phyloP scores from a whole-genome alignment of 257 asterid species.

The Solanum corneliomulleri region DNA sequence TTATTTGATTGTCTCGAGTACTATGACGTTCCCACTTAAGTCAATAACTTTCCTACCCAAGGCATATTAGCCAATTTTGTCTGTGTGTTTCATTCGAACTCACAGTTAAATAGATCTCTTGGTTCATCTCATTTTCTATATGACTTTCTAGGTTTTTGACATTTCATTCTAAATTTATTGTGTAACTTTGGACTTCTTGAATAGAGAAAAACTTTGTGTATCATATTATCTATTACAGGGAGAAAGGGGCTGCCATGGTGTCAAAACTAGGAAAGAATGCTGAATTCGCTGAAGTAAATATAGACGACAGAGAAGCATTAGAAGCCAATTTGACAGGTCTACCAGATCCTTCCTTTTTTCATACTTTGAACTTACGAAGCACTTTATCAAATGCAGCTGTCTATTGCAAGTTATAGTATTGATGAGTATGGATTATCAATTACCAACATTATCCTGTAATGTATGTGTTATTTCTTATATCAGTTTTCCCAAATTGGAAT shows the following conservation, averaged over 20 bases:
- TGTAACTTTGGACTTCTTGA: neutral
- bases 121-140: neutral
- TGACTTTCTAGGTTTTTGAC: neutral
- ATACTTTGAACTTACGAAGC: neutral
- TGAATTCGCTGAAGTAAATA: slow-evolving; percentile 59
- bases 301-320: slow-evolving; percentile 41
- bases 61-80: neutral
- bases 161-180: neutral
- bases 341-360: neutral
- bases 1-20: neutral
- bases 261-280: slow-evolving; percentile 46
- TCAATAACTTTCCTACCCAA: neutral
- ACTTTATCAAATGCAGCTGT: neutral
- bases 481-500: neutral
- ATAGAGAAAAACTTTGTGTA: neutral
- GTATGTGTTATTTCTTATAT: neutral
- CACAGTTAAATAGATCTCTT: neutral
- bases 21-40: neutral
- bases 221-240: slow-evolving; percentile 33
- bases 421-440: neutral
- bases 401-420: neutral
- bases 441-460: neutral
- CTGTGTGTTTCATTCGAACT: neutral
- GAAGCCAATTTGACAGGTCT: slow-evolving; percentile 32
- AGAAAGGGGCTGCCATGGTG: slow-evolving; percentile 65